A percentile compares a stretch with the other conserved stretches of the same genome.
Conservation (phyloP, 139 green algal species). For the Zygnema cylindricum region DNA sequence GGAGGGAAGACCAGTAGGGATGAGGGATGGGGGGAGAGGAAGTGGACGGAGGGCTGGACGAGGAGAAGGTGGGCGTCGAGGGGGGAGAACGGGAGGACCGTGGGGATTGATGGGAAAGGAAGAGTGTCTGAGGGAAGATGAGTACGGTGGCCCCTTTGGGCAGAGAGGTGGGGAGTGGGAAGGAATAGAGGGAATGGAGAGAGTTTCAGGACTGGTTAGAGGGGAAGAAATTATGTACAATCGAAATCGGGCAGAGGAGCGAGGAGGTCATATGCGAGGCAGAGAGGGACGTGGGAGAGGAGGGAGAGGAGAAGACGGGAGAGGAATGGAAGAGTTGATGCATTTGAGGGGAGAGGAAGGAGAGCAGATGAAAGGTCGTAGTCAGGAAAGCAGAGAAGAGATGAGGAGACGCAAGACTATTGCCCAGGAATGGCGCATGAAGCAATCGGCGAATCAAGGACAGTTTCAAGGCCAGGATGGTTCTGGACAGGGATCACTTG, state of each 20-base stretch:
- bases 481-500: not conserved
- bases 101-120: not conserved
- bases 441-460: not conserved
- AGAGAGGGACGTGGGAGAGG: not conserved
- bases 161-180: slow-evolving; percentile 19
- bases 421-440: not conserved
- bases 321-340: not conserved
- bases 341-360: not conserved
- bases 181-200: slow-evolving; percentile 27
- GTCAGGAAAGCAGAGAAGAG: not conserved
- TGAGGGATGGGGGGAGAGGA: not conserved
- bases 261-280: not conserved
- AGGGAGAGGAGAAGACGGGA: not conserved
- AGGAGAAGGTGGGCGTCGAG: slow-evolving; percentile 13
- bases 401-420: not conserved
- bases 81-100: not conserved
- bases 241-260: slow-evolving; percentile 1
- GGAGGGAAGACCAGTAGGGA: not conserved
- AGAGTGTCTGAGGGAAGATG: not conserved
- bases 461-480: not conserved
- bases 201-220: not conserved
- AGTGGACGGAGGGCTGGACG: not conserved
- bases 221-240: not conserved
- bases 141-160: slow-evolving; percentile 10
- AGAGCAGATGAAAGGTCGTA: slow-evolving; percentile 21